Evolutionary conservation across 139 green algal species (phyloP), one percentile per base, ranked within the genome.

Genomic region (Coelastrella sp.): DNA sequence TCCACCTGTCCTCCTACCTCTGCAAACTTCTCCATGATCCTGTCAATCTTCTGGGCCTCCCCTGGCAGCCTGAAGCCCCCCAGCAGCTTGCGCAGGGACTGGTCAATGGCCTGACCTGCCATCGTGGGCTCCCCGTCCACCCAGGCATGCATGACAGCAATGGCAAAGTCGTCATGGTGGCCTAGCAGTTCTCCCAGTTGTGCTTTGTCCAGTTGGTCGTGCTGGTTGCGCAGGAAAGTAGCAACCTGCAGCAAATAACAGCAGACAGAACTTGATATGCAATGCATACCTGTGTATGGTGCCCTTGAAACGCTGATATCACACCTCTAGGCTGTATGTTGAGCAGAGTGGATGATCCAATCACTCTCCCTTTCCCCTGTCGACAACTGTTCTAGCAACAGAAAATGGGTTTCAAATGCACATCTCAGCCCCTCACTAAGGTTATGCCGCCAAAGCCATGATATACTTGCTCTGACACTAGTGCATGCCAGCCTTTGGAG

Each of bases 11-110:
- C 68, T 25, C 59, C 9, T 25, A 92, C 74, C 79, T 89, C 94
- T 20, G 95, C 95, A 95, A 99, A 98, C 85, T 96, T 96, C 89
- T 99, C 97, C 97, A 99, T 98, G 88, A 99, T 97, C 22, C 97
- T 93, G 90, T 99, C 97, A 57, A 99, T 99, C 93, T 98, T 96
- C 93, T 98, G 96, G 11, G 96, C 96, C 90, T 98, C 96, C 10
- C 95, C 95, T 66, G 95, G 95, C 68, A 97, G 90, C 15, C 95
- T 92, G 92, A 99, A 99, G 27, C 87, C 90, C 7, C 68, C 63
- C 87, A 99, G 95, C 60, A 99, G 90, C 56, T 78, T 59, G 25
- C 97, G 92, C 73, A 99, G 92, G 1, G 96, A 96, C 24, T 82
- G 90, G 80, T 99, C 97, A 22, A 99, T 93, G 72, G 89, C 75